These are phyloP conservation scores for Flaveria bidentis DNA, from an alignment of 129 eudicot genomes.

Conservation along the genomic window DNA sequence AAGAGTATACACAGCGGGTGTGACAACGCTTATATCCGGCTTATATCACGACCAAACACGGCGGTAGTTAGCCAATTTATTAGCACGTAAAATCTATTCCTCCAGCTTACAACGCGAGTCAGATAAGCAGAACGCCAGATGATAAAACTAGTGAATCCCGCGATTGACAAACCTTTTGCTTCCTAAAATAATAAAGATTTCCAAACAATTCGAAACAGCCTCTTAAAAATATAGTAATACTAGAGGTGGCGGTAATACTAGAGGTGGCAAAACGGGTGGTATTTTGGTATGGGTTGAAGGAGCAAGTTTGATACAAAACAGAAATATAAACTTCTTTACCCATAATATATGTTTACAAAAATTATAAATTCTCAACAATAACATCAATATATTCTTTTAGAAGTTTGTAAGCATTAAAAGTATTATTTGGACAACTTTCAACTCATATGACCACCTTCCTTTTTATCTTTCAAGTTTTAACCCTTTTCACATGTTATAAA, in stretches of 20 bases:
- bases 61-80: conserved; percentile 87
- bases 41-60: conserved; percentile 92
- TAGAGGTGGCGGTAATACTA: background rate
- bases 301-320: background rate
- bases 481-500: no score
- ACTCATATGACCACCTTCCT: background rate
- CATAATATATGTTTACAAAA: background rate
- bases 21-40: conserved; percentile 55
- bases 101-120: conserved; percentile 96
- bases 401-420: background rate
- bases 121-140: conserved; percentile 99
- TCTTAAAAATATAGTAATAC: background rate
- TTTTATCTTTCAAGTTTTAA: no score
- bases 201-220: background rate
- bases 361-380: background rate
- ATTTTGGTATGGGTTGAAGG: background rate
- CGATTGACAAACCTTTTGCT: conserved; percentile 80
- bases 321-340: background rate
- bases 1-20: conserved; percentile 11
- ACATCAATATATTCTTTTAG: background rate
- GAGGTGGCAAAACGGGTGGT: background rate
- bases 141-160: conserved; percentile 87
- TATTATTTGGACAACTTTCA: background rate
- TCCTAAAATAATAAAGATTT: conserved; percentile 41
- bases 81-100: conserved; percentile 88